Conservation (phyloP, 176 grass and related monocot genomes). For the Hordeum vulgare region DNA sequence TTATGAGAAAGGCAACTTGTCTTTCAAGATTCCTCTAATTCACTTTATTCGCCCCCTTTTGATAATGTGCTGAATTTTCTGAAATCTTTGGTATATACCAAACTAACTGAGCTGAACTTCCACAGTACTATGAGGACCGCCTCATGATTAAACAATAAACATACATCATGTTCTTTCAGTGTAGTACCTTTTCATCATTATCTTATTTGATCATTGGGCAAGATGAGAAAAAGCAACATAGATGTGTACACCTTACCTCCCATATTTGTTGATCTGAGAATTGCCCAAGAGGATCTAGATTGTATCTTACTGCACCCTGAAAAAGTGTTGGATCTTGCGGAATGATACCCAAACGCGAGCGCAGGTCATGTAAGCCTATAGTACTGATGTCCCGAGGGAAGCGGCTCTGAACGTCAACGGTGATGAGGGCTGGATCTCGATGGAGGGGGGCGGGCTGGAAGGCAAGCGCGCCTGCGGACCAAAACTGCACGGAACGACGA, state of each 20-base stretch:
- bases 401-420: too few species aligned
- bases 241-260: conserved; percentile 41
- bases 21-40: too few species aligned
- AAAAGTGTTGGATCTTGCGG: too few species aligned
- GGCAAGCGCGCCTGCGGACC: too few species aligned
- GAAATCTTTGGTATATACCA: not conserved
- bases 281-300: too few species aligned
- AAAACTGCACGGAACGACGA: too few species aligned
- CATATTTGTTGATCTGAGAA: conserved; percentile 75
- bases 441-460: too few species aligned
- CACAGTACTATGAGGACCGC: not conserved
- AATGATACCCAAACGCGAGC: too few species aligned
- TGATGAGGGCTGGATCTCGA: too few species aligned
- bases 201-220: not conserved
- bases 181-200: not conserved
- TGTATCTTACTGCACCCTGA: too few species aligned
- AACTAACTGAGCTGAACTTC: not conserved
- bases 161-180: not conserved
- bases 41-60: not conserved
- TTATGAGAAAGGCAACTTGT: not conserved
- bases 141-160: not conserved
- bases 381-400: too few species aligned
- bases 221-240: not conserved
- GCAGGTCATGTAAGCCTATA: too few species aligned
- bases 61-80: not conserved